Base-by-base conservation (phyloP, 1,284 basidiomycete genomes). In the Heimioporus retisporus region DNA sequence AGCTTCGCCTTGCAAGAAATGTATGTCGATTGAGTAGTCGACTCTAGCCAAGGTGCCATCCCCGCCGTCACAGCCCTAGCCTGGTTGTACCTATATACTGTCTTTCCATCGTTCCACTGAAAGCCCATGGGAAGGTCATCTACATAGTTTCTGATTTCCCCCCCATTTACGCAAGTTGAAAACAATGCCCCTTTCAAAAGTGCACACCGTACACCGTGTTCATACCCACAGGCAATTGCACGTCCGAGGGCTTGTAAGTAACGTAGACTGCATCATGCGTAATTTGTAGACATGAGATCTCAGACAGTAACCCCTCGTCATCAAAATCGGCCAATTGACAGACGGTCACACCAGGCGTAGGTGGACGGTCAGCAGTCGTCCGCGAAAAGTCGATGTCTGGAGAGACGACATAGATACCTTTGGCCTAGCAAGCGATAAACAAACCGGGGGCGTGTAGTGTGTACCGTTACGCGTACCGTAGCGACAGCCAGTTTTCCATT, bases 221-320 rank as follows among this genome's bases (percentile, higher is more conserved):
- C 42, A 57, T 43, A 21, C 54, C 55, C 8, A 60, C 55, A 1
- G 76, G 72, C n/a, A 77, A 56, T 16, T 8, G 59, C 15, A 25
- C 16, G 8, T 35, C 50, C 4, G 65, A 62, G 4, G 76, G 74
- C n/a, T 81, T 79, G 82, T 85, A 89, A 63, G 83, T 86, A 58
- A 88, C 73, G 67, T 82, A 88, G 23, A 88, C 62, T 2, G 83
- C 83, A 0, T 85, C 85, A 43, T 86, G 83, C 5, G 87, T 85
- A 76, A 90, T 82, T 73, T 91, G 89, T 48, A 90, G 78, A 71
- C 89, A 91, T 46, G 82, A 81, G 23, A 90, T 74, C 46, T 72
- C 71, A 25, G 65, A 68, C 43, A 89, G 78, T 58, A 74, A 69
- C 8, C 71, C 62, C 0, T 74, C 74, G 55, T 81, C 71, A 42